These are phyloP conservation scores for Thielaviopsis cerberus DNA, from an alignment of 2,329 filamentous ascomycete species.

Conservation along the genomic window DNA sequence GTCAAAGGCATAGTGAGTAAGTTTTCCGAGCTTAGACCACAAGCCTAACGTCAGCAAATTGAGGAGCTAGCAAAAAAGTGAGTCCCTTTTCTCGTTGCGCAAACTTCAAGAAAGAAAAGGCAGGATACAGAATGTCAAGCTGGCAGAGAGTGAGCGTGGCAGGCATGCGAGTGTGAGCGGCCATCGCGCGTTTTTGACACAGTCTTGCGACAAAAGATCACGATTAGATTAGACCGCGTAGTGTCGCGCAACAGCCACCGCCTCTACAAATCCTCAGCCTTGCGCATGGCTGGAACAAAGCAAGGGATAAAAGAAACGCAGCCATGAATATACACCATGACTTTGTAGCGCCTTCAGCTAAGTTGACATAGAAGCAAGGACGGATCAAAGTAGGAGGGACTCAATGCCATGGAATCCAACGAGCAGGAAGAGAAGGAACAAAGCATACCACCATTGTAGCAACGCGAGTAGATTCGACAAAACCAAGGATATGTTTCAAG, in stretches of 20 bases:
- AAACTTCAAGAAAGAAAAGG: not conserved
- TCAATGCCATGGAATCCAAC: not conserved
- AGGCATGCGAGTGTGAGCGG: not conserved
- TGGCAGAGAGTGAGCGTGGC: not conserved
- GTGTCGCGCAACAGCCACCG: no score
- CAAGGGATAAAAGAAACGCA: not conserved
- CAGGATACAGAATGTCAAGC: not conserved
- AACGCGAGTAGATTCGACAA: no score
- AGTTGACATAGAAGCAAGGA: not conserved
- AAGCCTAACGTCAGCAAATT: constrained; percentile 51
- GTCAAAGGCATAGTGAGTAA: constrained; percentile 92
- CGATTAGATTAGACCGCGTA: not conserved
- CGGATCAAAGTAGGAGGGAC: not conserved
- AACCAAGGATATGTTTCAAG: no score
- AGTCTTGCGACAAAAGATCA: not conserved
- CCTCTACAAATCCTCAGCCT: no score
- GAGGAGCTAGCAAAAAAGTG: constrained; percentile 30
- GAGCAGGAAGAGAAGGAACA: not conserved
- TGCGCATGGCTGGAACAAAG: not conserved
- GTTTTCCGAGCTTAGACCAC: constrained; percentile 67
- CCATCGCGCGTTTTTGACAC: not conserved
- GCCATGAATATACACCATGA: no score
- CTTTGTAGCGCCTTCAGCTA: no score
- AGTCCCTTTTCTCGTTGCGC: not conserved
- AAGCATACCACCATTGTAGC: not conserved